Conservation (phyloP, 257 asterid species). For the Primulina eburnea region DNA sequence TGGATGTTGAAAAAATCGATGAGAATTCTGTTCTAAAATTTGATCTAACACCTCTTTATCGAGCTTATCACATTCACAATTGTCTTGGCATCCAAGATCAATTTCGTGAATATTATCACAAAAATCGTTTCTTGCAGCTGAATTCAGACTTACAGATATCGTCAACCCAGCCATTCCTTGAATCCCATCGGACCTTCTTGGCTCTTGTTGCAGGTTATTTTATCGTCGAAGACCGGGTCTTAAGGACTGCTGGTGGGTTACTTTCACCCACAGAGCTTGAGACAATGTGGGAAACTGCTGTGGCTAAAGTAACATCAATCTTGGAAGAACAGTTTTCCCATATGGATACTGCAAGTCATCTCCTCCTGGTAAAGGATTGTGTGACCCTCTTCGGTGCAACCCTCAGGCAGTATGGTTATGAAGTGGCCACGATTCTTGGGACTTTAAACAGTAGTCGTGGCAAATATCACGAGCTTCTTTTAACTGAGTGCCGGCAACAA, state of each 20-base stretch:
- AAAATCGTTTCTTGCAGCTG: constrained; percentile 72
- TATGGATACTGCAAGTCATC: constrained; percentile 79
- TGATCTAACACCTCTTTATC: constrained; percentile 90
- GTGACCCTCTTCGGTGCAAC: constrained; percentile 95
- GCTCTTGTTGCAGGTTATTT: constrained; percentile 84
- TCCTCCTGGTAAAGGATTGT: constrained; percentile 81
- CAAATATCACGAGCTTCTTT: constrained; percentile 80
- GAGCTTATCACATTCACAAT: constrained; percentile 76
- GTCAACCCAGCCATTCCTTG: constrained; percentile 64
- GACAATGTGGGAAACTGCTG: constrained; percentile 93
- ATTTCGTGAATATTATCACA: constrained; percentile 75
- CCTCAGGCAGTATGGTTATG: constrained; percentile 79
- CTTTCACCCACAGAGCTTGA: constrained; percentile 72
- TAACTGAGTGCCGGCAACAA: constrained; percentile 67
- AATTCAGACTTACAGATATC: constrained; percentile 85
- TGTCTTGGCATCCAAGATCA: constrained; percentile 77
- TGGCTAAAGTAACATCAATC: constrained; percentile 52
- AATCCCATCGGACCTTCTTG: constrained; percentile 70
- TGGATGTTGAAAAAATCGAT: constrained; percentile 80
- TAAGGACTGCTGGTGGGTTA: constrained; percentile 83
- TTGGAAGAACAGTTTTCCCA: constrained; percentile 70
- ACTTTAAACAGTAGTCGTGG: constrained; percentile 74
- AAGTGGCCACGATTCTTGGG: constrained; percentile 63
- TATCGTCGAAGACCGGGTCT: constrained; percentile 83
- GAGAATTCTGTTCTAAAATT: constrained; percentile 73